Base-by-base conservation (phyloP, 164 flowering plant genomes). In the Aristolochia contorta region DNA sequence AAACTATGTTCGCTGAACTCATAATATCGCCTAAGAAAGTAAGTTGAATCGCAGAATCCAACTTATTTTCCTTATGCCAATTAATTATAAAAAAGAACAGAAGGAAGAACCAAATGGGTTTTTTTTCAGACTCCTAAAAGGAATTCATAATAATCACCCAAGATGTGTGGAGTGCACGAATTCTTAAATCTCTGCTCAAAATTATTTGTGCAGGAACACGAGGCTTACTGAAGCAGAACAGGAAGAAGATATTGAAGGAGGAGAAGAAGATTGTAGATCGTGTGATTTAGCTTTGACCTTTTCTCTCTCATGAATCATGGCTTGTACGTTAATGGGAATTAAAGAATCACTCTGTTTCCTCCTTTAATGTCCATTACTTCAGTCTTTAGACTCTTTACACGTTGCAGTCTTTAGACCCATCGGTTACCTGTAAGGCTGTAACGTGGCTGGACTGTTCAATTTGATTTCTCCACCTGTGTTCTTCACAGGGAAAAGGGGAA, bases 191-290 rank as follows among this genome's bases (percentile, higher is more conserved):
- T 49, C 53, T 16, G 43, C 12, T 37, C 43, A 37, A 6, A 37
- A 7, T 49, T 49, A n/a, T n/a, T n/a, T 49, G 20, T 20, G 53
- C 53, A 49, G 53, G 53, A 49, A 49, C 53, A 49, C 53, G 53
- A 49, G 53, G 20, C 53, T 18, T 49, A 49, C 22, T 49, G 53
- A 49, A 49, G 19, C 9, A 37, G 43, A 37, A 37, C 30, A 27
- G 30, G 43, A 7, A 37, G 43, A 37, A 37, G 43, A 37, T 2
- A 5, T 3, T 4, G 53, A 13, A 49, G n/a, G n/a, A n/a, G n/a
- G 30, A 27, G 5, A 27, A 5, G 5, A 27, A 27, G 53, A 6
- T 16, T 49, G 20, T 49, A 49, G 53, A 49, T 49, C 53, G 1
- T 18, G 6, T 49, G 8, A 6, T 49, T 27, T 49, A 18, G 19